These are phyloP conservation scores for Apodospora peruviana DNA, from an alignment of 495 filamentous ascomycete genomes.

Conservation along the genomic window DNA sequence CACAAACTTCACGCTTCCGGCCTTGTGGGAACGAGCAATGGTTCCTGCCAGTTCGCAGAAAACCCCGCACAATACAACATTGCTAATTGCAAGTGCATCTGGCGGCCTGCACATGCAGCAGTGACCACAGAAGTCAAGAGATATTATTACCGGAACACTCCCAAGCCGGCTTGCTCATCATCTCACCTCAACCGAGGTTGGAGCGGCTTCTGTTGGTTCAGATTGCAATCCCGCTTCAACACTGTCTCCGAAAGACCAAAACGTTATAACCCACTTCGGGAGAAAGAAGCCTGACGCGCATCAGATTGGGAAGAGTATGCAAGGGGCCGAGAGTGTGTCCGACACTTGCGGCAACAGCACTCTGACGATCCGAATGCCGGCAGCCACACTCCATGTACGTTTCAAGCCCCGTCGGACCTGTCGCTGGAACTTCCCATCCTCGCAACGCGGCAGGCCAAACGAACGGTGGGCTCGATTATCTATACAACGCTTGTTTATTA, in stretches of 20 bases:
- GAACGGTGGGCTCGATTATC: not conserved
- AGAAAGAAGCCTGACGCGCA: constrained; percentile 5
- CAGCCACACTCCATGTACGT: constrained; percentile 1
- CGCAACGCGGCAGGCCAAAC: not conserved
- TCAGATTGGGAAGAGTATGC: constrained; percentile 1
- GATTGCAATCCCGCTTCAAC: no score
- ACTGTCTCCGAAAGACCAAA: no score
- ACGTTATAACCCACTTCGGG: no score
- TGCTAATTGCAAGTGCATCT: constrained; percentile 17
- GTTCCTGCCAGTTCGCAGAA: constrained; percentile 5
- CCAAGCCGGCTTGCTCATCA: not conserved
- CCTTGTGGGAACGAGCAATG: constrained; percentile 14
- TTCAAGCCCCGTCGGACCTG: constrained; percentile 3
- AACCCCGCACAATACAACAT: not conserved
- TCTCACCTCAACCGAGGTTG: not conserved
- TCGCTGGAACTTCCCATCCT: not conserved
- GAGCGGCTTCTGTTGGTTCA: not conserved
- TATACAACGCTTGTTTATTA: no score
- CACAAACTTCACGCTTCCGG: constrained; percentile 18
- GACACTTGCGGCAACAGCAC: not conserved
- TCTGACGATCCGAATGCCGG: not conserved
- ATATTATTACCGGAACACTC: not conserved
- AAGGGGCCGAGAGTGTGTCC: constrained; percentile 6
- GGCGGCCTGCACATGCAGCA: constrained; percentile 10
- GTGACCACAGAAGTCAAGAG: constrained; percentile 1